phyloP scores from a whole-genome alignment of 768 basidiomycete genomes.

The Tulasnella sp. region DNA sequence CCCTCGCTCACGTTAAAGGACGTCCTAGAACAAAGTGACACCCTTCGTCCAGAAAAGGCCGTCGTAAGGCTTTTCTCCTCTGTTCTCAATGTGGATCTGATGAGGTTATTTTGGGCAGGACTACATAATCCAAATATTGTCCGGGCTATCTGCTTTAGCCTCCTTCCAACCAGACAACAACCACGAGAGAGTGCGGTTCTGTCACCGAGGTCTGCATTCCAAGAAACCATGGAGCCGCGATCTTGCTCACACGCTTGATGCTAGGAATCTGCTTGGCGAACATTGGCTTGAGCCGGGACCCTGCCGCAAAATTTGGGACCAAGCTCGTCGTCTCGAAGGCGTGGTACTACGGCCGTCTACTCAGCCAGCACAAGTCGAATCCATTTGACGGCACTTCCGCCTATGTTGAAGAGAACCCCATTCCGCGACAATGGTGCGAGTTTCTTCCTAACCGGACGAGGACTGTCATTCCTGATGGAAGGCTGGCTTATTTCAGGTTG shows the following conservation, averaged over 20 bases:
- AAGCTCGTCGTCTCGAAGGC: constrained; percentile 70
- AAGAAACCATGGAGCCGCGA: too few species aligned
- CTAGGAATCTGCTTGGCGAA: constrained; percentile 57
- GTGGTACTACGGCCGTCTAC: constrained; percentile 63
- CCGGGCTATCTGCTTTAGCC: constrained; percentile 11
- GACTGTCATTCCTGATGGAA: not conserved
- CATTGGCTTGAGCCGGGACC: constrained; percentile 57
- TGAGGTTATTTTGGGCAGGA: constrained; percentile 45
- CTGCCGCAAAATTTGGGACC: constrained; percentile 49
- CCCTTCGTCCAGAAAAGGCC: constrained; percentile 67
- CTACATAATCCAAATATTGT: constrained; percentile 45
- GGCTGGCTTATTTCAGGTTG: constrained; percentile 46
- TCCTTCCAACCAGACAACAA: constrained; percentile 16
- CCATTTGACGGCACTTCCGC: constrained; percentile 50
- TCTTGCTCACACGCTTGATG: not conserved
- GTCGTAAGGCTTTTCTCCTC: constrained; percentile 44
- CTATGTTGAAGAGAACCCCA: constrained; percentile 33
- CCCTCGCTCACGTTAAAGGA: constrained; percentile 61
- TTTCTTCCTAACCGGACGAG: constrained; percentile 28
- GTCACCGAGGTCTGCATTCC: constrained; percentile 57
- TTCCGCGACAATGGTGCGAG: constrained; percentile 50
- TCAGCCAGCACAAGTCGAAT: constrained; percentile 82
- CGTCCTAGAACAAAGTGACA: constrained; percentile 70
- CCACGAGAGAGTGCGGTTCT: constrained; percentile 29
- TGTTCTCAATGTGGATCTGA: not conserved